Evolutionary conservation across 2,329 filamentous ascomycete genomes (phyloP), one percentile per base, ranked within the genome.

Genomic region (Penicillium sp.): DNA sequence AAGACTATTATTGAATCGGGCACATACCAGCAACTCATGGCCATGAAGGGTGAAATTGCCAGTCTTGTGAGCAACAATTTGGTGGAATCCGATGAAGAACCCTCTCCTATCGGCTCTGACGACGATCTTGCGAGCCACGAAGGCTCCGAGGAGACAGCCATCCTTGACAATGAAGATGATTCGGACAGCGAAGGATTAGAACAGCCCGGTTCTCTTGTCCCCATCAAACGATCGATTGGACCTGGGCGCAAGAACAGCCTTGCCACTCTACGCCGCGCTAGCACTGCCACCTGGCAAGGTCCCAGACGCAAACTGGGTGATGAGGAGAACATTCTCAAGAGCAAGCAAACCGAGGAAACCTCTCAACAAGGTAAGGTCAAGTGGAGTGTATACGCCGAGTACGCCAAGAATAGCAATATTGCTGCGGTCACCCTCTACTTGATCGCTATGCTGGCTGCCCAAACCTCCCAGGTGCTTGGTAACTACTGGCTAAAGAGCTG

Each of bases 321-420:
- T 65, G 92, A 98, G 76, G 87, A 90, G 52, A 85, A 84, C 37
- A 64, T 72, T 53, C 80, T 88, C 68, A 93, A 91, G 77, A 92
- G 90, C 45, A 91, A 88, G 71, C 93, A 97, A 75, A 83, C 82
- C 55, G 96, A 96, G 76, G 95, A 99, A 74, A 89, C 89, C 64
- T 84, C 86, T 2, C 92, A 99, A 74, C 92, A 99, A 77, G 95
- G 95, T 69, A 97, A 98, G 74, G 95, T 99, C 66, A 98, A 97
- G 76, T 98, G 95, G 93, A 84, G 87, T 63, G 93, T 99, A 27
- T 99, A 99, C 71, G 81, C 82, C 19, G 93, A 97, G 76, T 99
- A 99, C 69, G 96, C 95, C 55, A 96, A 91, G 77, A 91, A 91
- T 57, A 97, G 91, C 80, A 97, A 98, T 73, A 76, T 97, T 16